These are phyloP conservation scores for Neonectria ditissima DNA, from an alignment of 2,329 filamentous ascomycete genomes.

Conservation along the genomic window DNA sequence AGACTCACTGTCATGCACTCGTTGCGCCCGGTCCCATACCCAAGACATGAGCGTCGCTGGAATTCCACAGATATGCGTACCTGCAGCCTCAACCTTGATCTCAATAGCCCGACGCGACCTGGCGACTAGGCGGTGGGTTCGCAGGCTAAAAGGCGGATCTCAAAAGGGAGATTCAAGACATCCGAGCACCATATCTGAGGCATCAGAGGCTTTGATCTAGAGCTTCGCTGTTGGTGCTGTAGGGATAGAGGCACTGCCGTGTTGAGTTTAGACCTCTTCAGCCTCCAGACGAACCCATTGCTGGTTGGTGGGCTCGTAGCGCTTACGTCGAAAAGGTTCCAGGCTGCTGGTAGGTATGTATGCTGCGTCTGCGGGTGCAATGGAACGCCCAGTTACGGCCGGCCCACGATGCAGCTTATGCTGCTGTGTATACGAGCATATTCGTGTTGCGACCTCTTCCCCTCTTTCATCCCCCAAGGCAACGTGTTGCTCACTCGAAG, in stretches of 20 bases:
- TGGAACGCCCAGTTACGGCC: background rate
- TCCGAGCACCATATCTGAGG: conserved; percentile 13
- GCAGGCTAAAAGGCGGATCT: conserved; percentile 24
- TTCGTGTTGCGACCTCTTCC: conserved; percentile 23
- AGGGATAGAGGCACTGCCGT: conserved; percentile 5
- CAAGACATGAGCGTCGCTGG: conserved; percentile 3
- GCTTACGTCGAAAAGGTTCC: conserved; percentile 8
- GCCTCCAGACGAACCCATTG: conserved; percentile 9
- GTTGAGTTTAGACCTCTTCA: conserved; percentile 12
- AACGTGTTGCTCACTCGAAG: conserved; percentile 14
- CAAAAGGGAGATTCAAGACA: conserved; percentile 19
- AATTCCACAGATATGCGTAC: conserved; percentile 7
- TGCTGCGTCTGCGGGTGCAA: conserved; percentile 3
- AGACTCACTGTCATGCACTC: conserved; percentile 3
- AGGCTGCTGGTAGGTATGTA: conserved; percentile 12
- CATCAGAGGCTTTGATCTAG: conserved; percentile 7
- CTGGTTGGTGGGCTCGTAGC: conserved; percentile 14
- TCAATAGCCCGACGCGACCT: conserved; percentile 17
- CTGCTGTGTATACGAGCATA: conserved; percentile 3
- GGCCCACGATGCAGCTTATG: background rate
- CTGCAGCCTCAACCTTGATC: conserved; percentile 24
- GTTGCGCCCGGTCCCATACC: background rate
- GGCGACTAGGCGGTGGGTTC: conserved; percentile 7
- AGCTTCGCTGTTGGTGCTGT: too few relatives aligned
- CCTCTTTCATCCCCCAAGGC: conserved; percentile 7